phyloP scores from a whole-genome alignment of 2,329 filamentous ascomycete species.

The Colletotrichum orbiculare region DNA sequence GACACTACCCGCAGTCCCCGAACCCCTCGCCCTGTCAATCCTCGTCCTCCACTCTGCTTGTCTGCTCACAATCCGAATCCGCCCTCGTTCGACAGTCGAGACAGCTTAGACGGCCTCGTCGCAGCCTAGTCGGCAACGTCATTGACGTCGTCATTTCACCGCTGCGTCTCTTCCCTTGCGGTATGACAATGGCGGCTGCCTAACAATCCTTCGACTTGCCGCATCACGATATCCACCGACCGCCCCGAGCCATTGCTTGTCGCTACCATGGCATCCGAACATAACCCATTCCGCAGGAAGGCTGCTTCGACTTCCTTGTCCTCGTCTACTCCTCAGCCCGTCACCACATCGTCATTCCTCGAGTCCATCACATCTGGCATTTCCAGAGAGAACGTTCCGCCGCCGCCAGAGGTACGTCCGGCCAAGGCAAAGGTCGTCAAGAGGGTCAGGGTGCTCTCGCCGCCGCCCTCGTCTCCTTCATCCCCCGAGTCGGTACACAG shows the following conservation, averaged over 20 bases:
- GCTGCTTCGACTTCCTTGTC: slow-evolving; percentile 35
- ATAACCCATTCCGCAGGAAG: slow-evolving; percentile 65
- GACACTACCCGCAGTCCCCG: slow-evolving; percentile 31
- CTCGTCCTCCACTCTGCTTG: slow-evolving; percentile 3
- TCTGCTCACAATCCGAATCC: background rate
- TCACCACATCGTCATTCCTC: slow-evolving; percentile 42
- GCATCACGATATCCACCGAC: slow-evolving; percentile 10
- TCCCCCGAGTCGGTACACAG: slow-evolving; percentile 50
- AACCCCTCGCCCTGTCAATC: slow-evolving; percentile 19
- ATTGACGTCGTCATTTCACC: slow-evolving; percentile 2
- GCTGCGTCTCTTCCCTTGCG: slow-evolving; percentile 15
- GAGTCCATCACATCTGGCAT: slow-evolving; percentile 44
- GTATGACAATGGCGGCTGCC: slow-evolving; percentile 34
- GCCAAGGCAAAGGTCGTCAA: slow-evolving; percentile 67
- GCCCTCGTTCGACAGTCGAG: background rate
- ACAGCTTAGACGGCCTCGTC: background rate
- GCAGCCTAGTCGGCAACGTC: slow-evolving; percentile 10
- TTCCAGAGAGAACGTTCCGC: slow-evolving; percentile 39
- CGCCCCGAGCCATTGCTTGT: slow-evolving; percentile 13
- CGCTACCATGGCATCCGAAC: slow-evolving; percentile 45
- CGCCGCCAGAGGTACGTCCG: slow-evolving; percentile 32
- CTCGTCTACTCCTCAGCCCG: slow-evolving; percentile 39
- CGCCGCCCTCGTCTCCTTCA: slow-evolving; percentile 69
- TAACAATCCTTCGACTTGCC: slow-evolving; percentile 24
- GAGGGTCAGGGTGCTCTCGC: slow-evolving; percentile 75